Base-by-base conservation (phyloP, 768 basidiomycete species). In the Tylopilus sp. region DNA sequence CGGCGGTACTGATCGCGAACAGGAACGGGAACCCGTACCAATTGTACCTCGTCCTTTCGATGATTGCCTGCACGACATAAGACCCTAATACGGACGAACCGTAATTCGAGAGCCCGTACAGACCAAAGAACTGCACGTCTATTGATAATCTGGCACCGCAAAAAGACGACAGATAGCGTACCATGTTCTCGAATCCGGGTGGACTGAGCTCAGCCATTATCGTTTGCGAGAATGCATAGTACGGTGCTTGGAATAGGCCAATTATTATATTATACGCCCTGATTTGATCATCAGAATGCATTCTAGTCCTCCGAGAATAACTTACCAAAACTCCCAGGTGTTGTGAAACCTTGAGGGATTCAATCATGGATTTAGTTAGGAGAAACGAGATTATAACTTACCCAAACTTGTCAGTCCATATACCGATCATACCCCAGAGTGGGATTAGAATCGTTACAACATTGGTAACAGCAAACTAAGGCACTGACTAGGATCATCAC, bases 161-260 rank as follows among this genome's bases (percentile, higher is more conserved):
- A n/a, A 10, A 45, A 11, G 26, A 38, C 24, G 2, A n/a, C 1
- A 21, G 37, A 0, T 10, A 9, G 48, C 63, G 21, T 51, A 78
- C 81, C 82, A 83, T 91, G 63, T 91, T 89, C 59, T 93, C 91
- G 63, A 89, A 93, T 1, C 91, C 92, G 1, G 89, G 87, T 13
- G 91, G 91, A 7, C 87, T 84, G 12, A 95, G 79, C 67, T 94
- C 92, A 1, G 88, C 87, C 88, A 91, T 91, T 86, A 89, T 87
- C 0, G 87, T 90, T 64, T 89, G 85, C 4, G 89, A 84, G 64
- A 87, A 90, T 1, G 92, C 88, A 64, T 89, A 93, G 71, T 91
- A 94, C 0, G 91, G 91, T 1, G 87, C 87, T 72, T 92, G 87
- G 76, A 90, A 90, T 10, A 92, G 69, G 13, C 89, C 89, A 59